These are phyloP conservation scores for Apiospora sp. DNA, from an alignment of 2,329 filamentous ascomycete genomes.

Conservation along the genomic window DNA sequence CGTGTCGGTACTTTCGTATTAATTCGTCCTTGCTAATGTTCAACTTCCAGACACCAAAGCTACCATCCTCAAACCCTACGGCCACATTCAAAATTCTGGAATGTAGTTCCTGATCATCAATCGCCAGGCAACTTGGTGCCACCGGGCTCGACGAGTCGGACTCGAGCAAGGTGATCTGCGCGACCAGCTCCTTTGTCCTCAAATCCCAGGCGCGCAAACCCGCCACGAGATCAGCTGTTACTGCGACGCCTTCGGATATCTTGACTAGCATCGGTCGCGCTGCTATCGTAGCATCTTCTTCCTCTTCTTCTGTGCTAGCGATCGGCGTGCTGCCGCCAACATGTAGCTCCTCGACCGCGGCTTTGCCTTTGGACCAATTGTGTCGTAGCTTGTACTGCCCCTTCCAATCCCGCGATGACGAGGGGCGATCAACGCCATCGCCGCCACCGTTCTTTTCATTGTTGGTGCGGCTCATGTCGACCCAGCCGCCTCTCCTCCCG, in stretches of 20 bases:
- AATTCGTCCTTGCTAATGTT: conserved; percentile 55
- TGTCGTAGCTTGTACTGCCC: conserved; percentile 85
- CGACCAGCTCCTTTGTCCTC: conserved; percentile 68
- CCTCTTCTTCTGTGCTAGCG: neutral
- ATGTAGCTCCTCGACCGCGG: conserved; percentile 79
- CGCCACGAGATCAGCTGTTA: conserved; percentile 74
- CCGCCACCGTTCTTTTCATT: conserved; percentile 5
- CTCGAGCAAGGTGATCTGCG: conserved; percentile 49
- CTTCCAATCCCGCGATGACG: conserved; percentile 49
- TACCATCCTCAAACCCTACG: conserved; percentile 76
- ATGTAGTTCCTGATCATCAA: conserved; percentile 61
- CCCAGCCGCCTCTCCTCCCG: conserved; percentile 51
- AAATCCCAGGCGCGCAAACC: conserved; percentile 84
- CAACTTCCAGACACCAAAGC: conserved; percentile 74
- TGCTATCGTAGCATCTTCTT: conserved; percentile 41
- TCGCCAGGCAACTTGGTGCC: conserved; percentile 69
- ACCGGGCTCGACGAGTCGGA: conserved; percentile 30
- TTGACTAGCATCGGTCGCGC: conserved; percentile 74
- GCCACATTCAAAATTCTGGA: conserved; percentile 63
- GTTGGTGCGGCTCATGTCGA: conserved; percentile 57
- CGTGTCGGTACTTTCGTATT: conserved; percentile 62
- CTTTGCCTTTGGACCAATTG: conserved; percentile 88
- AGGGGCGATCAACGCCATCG: neutral
- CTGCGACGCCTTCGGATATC: conserved; percentile 77
- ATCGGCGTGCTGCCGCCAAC: conserved; percentile 32